Evolutionary conservation across 2,329 filamentous ascomycete species (phyloP).

Genomic region (Didymella lethalis): DNA sequence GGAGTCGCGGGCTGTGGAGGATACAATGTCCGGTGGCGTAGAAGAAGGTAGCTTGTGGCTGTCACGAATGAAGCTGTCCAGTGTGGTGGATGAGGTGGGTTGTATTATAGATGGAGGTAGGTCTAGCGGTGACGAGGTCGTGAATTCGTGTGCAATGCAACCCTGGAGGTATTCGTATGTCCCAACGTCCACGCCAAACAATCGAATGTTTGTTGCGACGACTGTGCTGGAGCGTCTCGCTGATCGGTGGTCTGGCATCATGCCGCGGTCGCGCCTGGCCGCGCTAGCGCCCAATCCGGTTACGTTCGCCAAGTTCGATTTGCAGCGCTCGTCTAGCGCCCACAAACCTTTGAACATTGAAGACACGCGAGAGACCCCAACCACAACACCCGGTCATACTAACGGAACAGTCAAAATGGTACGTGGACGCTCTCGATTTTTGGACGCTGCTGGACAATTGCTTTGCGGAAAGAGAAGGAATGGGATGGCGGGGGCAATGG

Average conservation of each 20-base stretch:
- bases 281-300: slow-evolving; percentile 10
- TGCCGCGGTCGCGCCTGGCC: slow-evolving; percentile 25
- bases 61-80: background rate
- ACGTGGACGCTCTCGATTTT: slow-evolving; percentile 37
- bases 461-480: slow-evolving; percentile 23
- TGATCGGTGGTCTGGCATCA: slow-evolving; percentile 28
- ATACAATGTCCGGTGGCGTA: too few relatives aligned
- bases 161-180: too few relatives aligned
- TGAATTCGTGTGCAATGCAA: too few relatives aligned
- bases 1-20: background rate
- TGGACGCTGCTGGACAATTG: slow-evolving; percentile 13
- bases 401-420: slow-evolving; percentile 51
- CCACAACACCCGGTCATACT: slow-evolving; percentile 47
- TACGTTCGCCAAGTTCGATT: background rate
- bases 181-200: too few relatives aligned
- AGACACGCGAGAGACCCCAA: slow-evolving; percentile 50
- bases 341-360: slow-evolving; percentile 32
- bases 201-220: too few relatives aligned
- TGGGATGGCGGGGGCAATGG: slow-evolving; percentile 18
- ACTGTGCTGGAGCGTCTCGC: too few relatives aligned
- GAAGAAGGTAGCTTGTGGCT: background rate
- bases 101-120: too few relatives aligned
- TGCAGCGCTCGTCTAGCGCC: slow-evolving; percentile 27
- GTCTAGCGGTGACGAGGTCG: too few relatives aligned
- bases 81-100: too few relatives aligned